These are phyloP conservation scores for Sechiopsis laciniata DNA, from an alignment of 306 rosid genomes.

Conservation along the genomic window DNA sequence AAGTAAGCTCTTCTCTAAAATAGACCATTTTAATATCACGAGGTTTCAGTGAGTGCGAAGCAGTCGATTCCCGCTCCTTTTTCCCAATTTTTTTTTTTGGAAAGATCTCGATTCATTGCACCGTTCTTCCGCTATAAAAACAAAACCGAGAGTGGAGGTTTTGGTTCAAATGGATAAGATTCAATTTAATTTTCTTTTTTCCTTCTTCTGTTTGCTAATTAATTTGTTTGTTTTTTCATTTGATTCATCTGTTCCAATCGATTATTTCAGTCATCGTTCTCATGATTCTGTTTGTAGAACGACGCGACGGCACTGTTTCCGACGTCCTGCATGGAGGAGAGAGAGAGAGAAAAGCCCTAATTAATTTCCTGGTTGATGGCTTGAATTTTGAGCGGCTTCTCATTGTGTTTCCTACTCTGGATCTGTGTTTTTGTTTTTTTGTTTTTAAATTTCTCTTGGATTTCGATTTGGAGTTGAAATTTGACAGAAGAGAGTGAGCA, in stretches of 20 bases:
- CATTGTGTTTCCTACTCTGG: too few species aligned
- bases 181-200: neutral
- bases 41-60: neutral
- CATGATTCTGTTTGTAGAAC: neutral
- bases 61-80: neutral
- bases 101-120: slow-evolving; percentile 7
- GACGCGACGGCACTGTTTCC: slow-evolving; percentile 15
- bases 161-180: slow-evolving; percentile 6
- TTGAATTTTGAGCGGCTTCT: too few species aligned
- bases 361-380: too few species aligned
- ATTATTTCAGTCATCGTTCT: neutral
- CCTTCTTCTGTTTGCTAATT: neutral
- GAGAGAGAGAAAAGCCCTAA: too few species aligned
- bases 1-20: neutral
- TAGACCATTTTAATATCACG: neutral
- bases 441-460: too few species aligned
- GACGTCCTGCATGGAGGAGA: slow-evolving; percentile 25
- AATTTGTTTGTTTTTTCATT: neutral
- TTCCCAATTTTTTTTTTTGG: neutral
- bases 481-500: slow-evolving; percentile 99
- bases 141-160: neutral
- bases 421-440: too few species aligned
- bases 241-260: neutral
- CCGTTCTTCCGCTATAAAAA: slow-evolving; percentile 10
- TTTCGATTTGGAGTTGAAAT: slow-evolving; percentile 30